Conservation (phyloP, 228 moss, liverwort and hornwort genomes). For the Sphagnum magellanicum region DNA sequence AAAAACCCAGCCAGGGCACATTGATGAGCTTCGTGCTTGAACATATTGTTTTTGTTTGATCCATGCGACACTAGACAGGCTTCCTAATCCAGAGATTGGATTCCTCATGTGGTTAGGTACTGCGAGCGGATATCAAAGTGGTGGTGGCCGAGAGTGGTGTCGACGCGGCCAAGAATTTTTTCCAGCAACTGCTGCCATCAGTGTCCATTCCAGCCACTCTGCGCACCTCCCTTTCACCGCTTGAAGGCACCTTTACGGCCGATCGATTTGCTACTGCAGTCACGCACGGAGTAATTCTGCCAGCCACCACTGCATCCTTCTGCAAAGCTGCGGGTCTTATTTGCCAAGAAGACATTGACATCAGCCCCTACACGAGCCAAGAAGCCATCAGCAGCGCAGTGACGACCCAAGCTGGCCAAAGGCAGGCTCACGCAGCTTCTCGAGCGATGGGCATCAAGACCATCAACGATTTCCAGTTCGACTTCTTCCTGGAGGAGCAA, state of each 20-base stretch:
- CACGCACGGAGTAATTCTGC: conserved; percentile 15
- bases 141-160: too few relatives aligned
- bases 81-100: too few relatives aligned
- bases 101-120: too few relatives aligned
- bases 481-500: conserved; percentile 28
- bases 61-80: too few relatives aligned
- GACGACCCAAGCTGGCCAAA: background rate
- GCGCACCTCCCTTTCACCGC: conserved; percentile 11
- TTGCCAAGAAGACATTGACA: conserved; percentile 26
- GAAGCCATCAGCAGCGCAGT: conserved; percentile 6
- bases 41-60: too few relatives aligned
- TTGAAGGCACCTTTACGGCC: conserved; percentile 22
- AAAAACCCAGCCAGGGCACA: too few relatives aligned
- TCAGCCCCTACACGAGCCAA: conserved; percentile 12
- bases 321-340: conserved; percentile 21
- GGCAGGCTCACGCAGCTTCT: background rate
- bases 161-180: too few relatives aligned
- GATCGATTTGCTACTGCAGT: conserved; percentile 13
- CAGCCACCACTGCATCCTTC: conserved; percentile 20
- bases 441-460: conserved; percentile 19
- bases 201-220: conserved; percentile 20
- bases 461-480: conserved; percentile 34
- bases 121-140: too few relatives aligned
- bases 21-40: too few relatives aligned
- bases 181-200: conserved; percentile 4